These are phyloP conservation scores for Spirogloea muscicola DNA, from an alignment of 139 green algal genomes.

Conservation along the genomic window DNA sequence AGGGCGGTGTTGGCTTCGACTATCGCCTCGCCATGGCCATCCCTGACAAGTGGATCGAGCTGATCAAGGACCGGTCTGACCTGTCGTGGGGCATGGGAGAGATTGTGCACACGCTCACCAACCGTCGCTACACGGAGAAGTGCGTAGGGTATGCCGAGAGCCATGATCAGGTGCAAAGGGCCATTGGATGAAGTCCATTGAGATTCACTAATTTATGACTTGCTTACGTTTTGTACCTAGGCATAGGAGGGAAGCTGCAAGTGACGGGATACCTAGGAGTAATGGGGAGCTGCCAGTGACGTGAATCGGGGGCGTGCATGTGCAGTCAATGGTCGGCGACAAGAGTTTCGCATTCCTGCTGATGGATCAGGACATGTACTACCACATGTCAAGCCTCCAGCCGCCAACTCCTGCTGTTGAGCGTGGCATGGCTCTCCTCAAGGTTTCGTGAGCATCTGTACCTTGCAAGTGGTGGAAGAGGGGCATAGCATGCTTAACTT, in stretches of 20 bases:
- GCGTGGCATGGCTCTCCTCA: constrained; percentile 57
- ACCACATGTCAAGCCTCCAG: constrained; percentile 49
- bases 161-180: constrained; percentile 53
- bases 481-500: too few species aligned
- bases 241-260: too few species aligned
- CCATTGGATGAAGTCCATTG: too few species aligned
- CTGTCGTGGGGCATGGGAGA: constrained; percentile 79
- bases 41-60: constrained; percentile 86
- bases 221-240: too few species aligned
- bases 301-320: too few species aligned
- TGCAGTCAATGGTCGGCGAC: constrained; percentile 58
- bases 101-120: constrained; percentile 82
- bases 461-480: too few species aligned
- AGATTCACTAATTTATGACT: too few species aligned
- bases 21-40: constrained; percentile 87
- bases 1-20: constrained; percentile 94
- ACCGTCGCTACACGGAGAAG: constrained; percentile 66
- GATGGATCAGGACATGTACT: constrained; percentile 60
- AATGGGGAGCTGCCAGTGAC: too few species aligned
- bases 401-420: constrained; percentile 30
- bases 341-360: constrained; percentile 60
- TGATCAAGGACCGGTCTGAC: constrained; percentile 66
- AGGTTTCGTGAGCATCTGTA: constrained; percentile 28
- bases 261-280: too few species aligned
- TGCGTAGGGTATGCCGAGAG: constrained; percentile 56